Percentiles rank a stretch among this genome's conserved stretches.
These are phyloP conservation scores for Heterobasidion parviporum DNA, from an alignment of 1,284 basidiomycete species.

Conservation along the genomic window DNA sequence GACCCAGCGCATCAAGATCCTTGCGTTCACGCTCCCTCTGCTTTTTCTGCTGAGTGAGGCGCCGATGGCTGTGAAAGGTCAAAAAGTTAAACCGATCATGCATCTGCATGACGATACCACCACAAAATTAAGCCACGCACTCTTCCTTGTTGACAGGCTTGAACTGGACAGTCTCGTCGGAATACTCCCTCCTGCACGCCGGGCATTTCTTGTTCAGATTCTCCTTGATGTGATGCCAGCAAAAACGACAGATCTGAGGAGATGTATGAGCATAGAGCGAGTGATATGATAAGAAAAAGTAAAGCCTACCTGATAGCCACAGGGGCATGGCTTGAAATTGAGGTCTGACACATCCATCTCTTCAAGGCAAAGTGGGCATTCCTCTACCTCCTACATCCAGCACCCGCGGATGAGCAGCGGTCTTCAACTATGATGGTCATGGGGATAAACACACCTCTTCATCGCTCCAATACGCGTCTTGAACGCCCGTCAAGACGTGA, in stretches of 20 bases:
- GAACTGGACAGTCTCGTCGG: constrained; percentile 91
- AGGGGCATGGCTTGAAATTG: constrained; percentile 99
- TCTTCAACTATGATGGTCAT: background rate
- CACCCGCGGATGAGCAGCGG: background rate
- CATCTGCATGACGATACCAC: background rate
- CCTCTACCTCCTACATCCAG: constrained; percentile 78
- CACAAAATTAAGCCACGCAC: constrained; percentile 42
- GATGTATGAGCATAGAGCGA: background rate
- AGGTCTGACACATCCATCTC: constrained; percentile 99
- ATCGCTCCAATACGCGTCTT: constrained; percentile 98
- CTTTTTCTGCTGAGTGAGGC: constrained; percentile 93
- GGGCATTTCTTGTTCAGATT: constrained; percentile 96
- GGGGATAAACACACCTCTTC: constrained; percentile 48
- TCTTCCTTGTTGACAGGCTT: constrained; percentile 94
- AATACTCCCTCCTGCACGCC: constrained; percentile 91
- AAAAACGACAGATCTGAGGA: constrained; percentile 93
- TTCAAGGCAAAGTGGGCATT: constrained; percentile 97
- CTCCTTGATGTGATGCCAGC: constrained; percentile 98
- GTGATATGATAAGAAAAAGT: constrained; percentile 1
- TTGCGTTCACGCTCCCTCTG: constrained; percentile 93
- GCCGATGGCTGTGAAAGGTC: constrained; percentile 67
- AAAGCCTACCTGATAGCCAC: constrained; percentile 85
- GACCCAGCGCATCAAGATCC: constrained; percentile 83
- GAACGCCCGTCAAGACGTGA: constrained; percentile 79
- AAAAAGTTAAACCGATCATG: constrained; percentile 2